Evolutionary conservation across 495 filamentous ascomycete species (phyloP), one percentile per base, ranked within the genome.

Genomic region (Lichenothelia convexa): DNA sequence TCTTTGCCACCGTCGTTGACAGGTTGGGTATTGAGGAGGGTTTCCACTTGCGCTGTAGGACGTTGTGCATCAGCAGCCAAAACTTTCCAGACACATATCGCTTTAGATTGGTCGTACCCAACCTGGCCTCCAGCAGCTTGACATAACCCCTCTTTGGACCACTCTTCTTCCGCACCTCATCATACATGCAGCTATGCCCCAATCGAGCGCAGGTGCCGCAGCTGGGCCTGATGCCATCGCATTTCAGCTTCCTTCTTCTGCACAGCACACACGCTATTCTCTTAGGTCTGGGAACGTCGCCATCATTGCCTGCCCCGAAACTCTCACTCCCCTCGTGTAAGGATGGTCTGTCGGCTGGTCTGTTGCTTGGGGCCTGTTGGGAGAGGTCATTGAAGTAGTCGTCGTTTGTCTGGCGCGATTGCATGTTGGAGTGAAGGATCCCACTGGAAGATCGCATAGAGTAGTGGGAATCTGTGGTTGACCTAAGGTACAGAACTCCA

Each of bases 71-170:
- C 18, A 40, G 41, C 36, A 13, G 21, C n/a, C n/a, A n/a, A n/a
- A n/a, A n/a, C n/a, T n/a, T n/a, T n/a, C n/a, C n/a, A n/a, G n/a
- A n/a, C n/a, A n/a, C n/a, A n/a, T n/a, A n/a, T n/a, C n/a, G n/a
- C n/a, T n/a, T n/a, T n/a, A n/a, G n/a, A n/a, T n/a, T n/a, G n/a
- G n/a, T n/a, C 73, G 53, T 65, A 94, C 87, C 84, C 49, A 99
- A 59, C 48, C 91, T 71, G 40, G 91, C 87, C 60, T 95, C 91
- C 51, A 99, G 54, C 36, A 86, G 83, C 64, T 95, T 99, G 40
- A 99, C 91, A 57, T 99, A 95, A 42, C 89, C 89, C 52, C 91
- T 70, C 62, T 95, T 99, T 3, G 89, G 89, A 6, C 89, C 89
- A 56, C 89, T 95, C 67, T 99, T 99, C 60, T 84, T 81, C 52